Conservation (phyloP, 2,329 filamentous ascomycete species). For the Alternaria brassicicola region DNA sequence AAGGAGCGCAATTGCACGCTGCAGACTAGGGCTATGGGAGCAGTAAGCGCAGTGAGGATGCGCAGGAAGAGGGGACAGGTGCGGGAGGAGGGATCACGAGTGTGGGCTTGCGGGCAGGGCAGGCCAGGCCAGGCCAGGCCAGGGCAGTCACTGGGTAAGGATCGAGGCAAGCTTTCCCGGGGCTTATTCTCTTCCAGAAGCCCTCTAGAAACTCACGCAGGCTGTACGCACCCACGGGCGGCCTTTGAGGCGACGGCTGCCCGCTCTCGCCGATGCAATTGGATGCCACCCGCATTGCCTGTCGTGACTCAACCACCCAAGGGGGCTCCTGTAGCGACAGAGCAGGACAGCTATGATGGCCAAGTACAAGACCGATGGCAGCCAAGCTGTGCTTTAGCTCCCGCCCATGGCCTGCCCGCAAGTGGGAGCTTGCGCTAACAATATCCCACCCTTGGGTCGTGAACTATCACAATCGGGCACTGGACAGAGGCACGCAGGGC, state of each 20-base stretch:
- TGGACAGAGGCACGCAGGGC: background rate
- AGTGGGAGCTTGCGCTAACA: conserved; percentile 4
- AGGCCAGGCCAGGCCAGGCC: too few species aligned
- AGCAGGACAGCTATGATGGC: conserved; percentile 6
- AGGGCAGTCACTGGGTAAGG: conserved; percentile 18
- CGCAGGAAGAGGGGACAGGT: conserved; percentile 27
- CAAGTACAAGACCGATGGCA: background rate
- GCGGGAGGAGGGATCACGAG: conserved; percentile 23
- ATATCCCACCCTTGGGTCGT: background rate
- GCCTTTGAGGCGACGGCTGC: conserved; percentile 13
- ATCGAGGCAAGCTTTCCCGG: conserved; percentile 29
- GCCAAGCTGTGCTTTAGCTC: conserved; percentile 25
- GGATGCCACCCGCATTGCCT: conserved; percentile 12
- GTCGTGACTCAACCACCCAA: conserved; percentile 5
- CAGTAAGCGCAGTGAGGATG: conserved; percentile 21
- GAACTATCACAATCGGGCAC: background rate
- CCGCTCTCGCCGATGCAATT: conserved; percentile 20
- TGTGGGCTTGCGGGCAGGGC: conserved; percentile 23
- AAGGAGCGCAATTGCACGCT: conserved; percentile 10
- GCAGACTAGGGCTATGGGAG: conserved; percentile 1
- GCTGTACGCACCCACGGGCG: conserved; percentile 5
- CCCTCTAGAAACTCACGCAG: conserved; percentile 29
- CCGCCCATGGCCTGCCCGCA: conserved; percentile 17
- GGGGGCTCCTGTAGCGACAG: background rate
- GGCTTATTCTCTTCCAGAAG: conserved; percentile 37